Evolutionary conservation across 345 rosid species (phyloP), one percentile per base, ranked within the genome.

Genomic region (Turritis glabra): DNA sequence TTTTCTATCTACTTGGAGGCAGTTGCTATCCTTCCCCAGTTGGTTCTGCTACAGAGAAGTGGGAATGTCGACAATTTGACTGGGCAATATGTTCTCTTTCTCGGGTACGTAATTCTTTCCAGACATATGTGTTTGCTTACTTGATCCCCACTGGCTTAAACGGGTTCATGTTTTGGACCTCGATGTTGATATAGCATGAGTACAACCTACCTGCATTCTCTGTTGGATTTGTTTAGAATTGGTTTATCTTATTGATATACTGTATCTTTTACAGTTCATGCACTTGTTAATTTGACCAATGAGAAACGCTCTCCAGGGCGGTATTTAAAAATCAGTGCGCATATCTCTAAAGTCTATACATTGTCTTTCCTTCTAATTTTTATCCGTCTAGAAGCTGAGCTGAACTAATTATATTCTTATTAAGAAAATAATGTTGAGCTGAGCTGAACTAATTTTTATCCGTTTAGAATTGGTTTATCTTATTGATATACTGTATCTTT

Each of bases 11-110:
- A 93, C 85, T 81, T 93, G 90, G 98, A 93, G 84, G 94, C 98
- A 37, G 84, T 93, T 72, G 98, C 98, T 13, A 93, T 93, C 71
- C 91, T 93, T 83, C 97, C 97, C 27, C 98, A 89, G 82, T 68
- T 93, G 76, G 91, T 93, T 74, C 72, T 91, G 80, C 93, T 93
- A 43, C 98, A 93, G 74, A 65, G 96, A 79, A 91, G 97, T 69
- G 94, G 98, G 64, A 93, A 93, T 77, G 98, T 93, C 64, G 98
- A 93, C 85, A 93, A 93, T 79, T 79, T 91, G 80, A 88, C 98
- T 0, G 98, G 97, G 60, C 97, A 93, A 85, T 93, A 93, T 82
- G 94, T 93, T 66, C 78, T 91, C 85, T 85, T 93, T 73, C 93
- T 93, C 50, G 98, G 98, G 98, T 93, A 86, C 64, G 92, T 79